Evolutionary conservation across 1,139 yeast genomes (phyloP).

Genomic region (Geotrichum europaeum): DNA sequence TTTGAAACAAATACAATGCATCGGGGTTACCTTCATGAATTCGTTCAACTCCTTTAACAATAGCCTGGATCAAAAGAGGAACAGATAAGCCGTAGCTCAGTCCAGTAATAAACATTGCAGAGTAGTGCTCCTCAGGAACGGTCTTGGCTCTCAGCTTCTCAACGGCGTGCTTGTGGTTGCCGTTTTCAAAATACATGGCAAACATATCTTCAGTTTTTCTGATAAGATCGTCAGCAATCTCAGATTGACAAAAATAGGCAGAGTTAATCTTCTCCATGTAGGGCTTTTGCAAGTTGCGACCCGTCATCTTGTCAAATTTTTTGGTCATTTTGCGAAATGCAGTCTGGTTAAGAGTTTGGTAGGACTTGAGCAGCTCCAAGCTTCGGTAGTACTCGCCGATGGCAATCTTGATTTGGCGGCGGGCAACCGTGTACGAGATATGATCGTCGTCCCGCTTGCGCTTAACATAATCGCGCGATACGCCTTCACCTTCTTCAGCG

Average conservation of each 20-base stretch:
- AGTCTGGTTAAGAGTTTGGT: conserved; percentile 69
- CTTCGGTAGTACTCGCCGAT: conserved; percentile 74
- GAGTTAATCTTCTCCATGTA: conserved; percentile 56
- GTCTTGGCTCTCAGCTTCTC: conserved; percentile 59
- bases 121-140: conserved; percentile 34
- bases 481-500: neutral
- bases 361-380: conserved; percentile 70
- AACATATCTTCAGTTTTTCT: conserved; percentile 62
- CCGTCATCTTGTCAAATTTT: conserved; percentile 75
- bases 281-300: conserved; percentile 42
- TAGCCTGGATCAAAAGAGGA: conserved; percentile 53
- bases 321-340: conserved; percentile 86
- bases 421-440: conserved; percentile 57
- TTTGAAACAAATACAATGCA: conserved; percentile 54
- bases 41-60: conserved; percentile 45
- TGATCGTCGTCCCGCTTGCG: conserved; percentile 20
- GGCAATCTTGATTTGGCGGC: conserved; percentile 70
- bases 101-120: conserved; percentile 42
- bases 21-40: conserved; percentile 24
- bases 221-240: conserved; percentile 56
- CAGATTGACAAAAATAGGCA: conserved; percentile 59
- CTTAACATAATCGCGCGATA: conserved; percentile 11
- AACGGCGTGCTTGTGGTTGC: conserved; percentile 66
- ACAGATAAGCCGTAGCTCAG: conserved; percentile 61
- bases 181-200: conserved; percentile 61